These are phyloP conservation scores for Pouteria campechiana DNA, from an alignment of 179 eudicot genomes.

Conservation along the genomic window DNA sequence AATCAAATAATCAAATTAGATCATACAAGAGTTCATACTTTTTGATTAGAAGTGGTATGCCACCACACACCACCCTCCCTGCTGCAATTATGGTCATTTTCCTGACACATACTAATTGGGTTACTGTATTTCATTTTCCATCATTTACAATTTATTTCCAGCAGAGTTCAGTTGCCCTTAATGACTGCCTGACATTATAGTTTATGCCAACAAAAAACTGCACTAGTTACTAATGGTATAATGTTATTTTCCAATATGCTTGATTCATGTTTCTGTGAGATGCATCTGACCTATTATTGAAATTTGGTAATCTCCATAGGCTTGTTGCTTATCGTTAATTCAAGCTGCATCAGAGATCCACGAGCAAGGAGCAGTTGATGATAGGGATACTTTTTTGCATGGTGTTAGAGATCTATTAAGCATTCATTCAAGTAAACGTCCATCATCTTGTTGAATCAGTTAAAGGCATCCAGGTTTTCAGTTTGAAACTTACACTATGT, in stretches of 20 bases:
- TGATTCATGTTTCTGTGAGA: background rate
- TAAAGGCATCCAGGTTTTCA: too few relatives aligned
- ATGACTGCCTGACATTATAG: too few relatives aligned
- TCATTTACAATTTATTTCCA: too few relatives aligned
- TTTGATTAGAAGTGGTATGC: too few relatives aligned
- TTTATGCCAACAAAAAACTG: too few relatives aligned
- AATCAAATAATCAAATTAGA: too few relatives aligned
- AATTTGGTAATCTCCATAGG: constrained; percentile 21
- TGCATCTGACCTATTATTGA: background rate
- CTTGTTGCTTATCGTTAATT: constrained; percentile 61
- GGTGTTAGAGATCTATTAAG: constrained; percentile 95
- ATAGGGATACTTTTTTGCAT: constrained; percentile 88
- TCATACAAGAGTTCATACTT: too few relatives aligned
- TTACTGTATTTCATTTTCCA: too few relatives aligned
- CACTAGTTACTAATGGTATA: background rate
- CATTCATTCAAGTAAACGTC: constrained; percentile 80
- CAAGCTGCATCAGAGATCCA: constrained; percentile 87
- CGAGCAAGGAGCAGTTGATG: constrained; percentile 99
- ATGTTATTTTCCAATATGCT: background rate
- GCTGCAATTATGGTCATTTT: too few relatives aligned
- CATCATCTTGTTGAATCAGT: background rate
- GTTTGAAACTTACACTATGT: background rate
- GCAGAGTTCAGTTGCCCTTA: too few relatives aligned
- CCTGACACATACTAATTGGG: too few relatives aligned
- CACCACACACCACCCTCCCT: too few relatives aligned